These are phyloP conservation scores for Croton laevigatus DNA, from an alignment of 441 rosid genomes.

Conservation along the genomic window DNA sequence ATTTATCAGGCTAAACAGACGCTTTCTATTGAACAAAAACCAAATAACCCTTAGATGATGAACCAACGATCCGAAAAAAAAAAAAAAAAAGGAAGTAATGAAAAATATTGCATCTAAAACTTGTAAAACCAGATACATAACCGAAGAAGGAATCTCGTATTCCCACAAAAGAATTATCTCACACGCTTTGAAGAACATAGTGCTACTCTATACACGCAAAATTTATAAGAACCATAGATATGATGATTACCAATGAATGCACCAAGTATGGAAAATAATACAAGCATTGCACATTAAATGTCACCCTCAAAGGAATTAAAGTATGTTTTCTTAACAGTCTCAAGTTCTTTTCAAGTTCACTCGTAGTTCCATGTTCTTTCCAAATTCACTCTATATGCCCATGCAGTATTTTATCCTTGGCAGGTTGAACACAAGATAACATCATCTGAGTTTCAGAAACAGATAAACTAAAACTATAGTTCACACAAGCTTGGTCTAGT, in stretches of 20 bases:
- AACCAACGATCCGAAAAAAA: too few species aligned
- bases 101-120: neutral
- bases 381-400: neutral
- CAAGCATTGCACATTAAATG: neutral
- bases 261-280: neutral
- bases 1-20: conserved; percentile 75
- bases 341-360: neutral
- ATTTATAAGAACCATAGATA: neutral
- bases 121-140: neutral
- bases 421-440: neutral
- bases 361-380: neutral
- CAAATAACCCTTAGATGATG: neutral
- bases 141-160: too few species aligned
- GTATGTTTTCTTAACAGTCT: neutral
- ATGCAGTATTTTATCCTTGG: neutral
- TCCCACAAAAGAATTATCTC: neutral
- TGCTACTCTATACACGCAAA: neutral
- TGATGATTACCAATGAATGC: neutral
- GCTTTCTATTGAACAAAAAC: conserved; percentile 51
- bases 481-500: neutral
- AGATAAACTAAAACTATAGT: neutral
- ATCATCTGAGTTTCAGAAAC: neutral
- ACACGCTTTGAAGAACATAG: neutral
- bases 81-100: neutral
- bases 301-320: neutral